A percentile compares a stretch with the other conserved stretches of the same genome.
phyloP scores from a whole-genome alignment of 768 basidiomycete species.

The Amanita exitialis region DNA sequence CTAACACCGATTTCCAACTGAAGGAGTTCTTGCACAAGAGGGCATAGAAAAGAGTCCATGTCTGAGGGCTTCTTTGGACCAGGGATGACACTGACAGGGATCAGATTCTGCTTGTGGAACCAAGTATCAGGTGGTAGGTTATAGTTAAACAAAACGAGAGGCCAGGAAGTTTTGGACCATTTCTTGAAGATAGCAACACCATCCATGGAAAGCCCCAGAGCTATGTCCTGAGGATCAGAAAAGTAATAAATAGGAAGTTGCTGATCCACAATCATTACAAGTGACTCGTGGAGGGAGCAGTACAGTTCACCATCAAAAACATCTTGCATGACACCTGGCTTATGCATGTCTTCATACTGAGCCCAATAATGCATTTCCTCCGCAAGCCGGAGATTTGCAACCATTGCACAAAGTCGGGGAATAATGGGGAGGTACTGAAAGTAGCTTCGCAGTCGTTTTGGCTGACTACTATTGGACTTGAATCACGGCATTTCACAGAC shows the following conservation, averaged over 20 bases:
- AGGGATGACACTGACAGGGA: constrained; percentile 33
- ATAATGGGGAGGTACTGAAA: constrained; percentile 27
- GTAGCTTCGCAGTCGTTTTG: constrained; percentile 8
- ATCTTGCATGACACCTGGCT: neutral
- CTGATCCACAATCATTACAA: constrained; percentile 10
- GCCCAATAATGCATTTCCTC: neutral
- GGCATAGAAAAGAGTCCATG: constrained; percentile 31
- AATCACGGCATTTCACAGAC: neutral
- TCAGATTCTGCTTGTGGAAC: constrained; percentile 22
- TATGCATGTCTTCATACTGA: neutral
- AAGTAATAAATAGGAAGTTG: constrained; percentile 22
- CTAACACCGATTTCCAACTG: constrained; percentile 23
- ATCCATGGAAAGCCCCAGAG: constrained; percentile 31
- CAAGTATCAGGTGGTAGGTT: constrained; percentile 22
- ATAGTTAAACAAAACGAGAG: constrained; percentile 29
- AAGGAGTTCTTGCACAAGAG: constrained; percentile 26
- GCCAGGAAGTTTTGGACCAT: constrained; percentile 25
- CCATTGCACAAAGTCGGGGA: constrained; percentile 15
- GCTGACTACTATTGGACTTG: neutral
- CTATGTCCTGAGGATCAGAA: constrained; percentile 25
- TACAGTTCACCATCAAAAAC: neutral
- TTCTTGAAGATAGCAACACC: constrained; percentile 29
- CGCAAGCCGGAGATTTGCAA: constrained; percentile 16
- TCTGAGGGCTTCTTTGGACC: constrained; percentile 35
- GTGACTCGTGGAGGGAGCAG: neutral